Evolutionary conservation across 2,329 filamentous ascomycete species (phyloP).

Genomic region (Aspergillus pseudoterreus): DNA sequence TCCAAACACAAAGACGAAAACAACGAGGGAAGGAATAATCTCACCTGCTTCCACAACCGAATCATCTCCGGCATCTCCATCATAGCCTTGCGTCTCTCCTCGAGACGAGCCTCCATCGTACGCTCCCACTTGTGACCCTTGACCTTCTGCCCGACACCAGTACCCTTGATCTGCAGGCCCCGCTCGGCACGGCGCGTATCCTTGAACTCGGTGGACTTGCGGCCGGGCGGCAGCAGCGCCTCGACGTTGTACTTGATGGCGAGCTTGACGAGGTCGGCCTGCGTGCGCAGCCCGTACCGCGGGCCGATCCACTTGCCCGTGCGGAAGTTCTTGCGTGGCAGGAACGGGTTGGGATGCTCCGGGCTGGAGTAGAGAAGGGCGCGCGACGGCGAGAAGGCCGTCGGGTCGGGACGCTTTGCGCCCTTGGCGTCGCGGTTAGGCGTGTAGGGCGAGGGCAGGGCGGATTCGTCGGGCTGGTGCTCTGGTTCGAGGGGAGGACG

Average conservation of each 20-base stretch:
- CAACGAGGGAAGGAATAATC: constrained; percentile 25
- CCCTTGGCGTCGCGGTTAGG: constrained; percentile 42
- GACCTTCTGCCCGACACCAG: constrained; percentile 84
- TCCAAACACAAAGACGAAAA: background rate
- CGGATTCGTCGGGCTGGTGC: constrained; percentile 10
- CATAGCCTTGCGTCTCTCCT: constrained; percentile 88
- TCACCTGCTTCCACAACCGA: constrained; percentile 86
- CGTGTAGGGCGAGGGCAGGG: constrained; percentile 38
- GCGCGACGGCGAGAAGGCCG: constrained; percentile 27
- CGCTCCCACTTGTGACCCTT: constrained; percentile 96
- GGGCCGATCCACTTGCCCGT: constrained; percentile 84
- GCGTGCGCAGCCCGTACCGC: constrained; percentile 75
- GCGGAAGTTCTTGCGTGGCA: constrained; percentile 68
- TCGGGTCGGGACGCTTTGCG: constrained; percentile 29
- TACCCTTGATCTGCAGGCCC: constrained; percentile 83
- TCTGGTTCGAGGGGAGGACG: constrained; percentile 20
- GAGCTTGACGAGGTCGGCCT: constrained; percentile 87
- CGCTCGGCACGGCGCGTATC: constrained; percentile 71
- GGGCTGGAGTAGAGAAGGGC: constrained; percentile 40
- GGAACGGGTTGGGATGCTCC: constrained; percentile 71
- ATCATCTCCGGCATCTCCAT: constrained; percentile 90
- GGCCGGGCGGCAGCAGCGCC: constrained; percentile 71
- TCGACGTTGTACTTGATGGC: constrained; percentile 75
- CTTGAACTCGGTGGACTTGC: constrained; percentile 67
- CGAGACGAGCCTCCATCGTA: constrained; percentile 75